A percentile compares a stretch with the other conserved stretches of the same genome.
These are phyloP conservation scores for Pittosporum tobira DNA, from an alignment of 129 eudicot species.

Conservation along the genomic window DNA sequence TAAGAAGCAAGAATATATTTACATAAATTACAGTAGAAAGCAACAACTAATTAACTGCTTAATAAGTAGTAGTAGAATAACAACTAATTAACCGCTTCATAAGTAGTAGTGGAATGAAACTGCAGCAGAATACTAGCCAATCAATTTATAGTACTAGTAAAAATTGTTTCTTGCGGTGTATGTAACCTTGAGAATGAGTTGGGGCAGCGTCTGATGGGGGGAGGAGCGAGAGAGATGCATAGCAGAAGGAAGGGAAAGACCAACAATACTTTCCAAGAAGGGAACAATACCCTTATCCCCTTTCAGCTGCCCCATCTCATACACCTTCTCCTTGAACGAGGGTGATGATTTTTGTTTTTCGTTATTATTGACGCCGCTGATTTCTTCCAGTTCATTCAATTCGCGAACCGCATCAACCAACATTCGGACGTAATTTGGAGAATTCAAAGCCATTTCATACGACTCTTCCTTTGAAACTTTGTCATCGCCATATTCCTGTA, in stretches of 20 bases:
- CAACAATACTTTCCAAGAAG: conserved; percentile 54
- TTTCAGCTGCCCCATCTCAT: conserved; percentile 51
- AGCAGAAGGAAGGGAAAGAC: conserved; percentile 56
- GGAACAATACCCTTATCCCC: conserved; percentile 80
- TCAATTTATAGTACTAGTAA: too few species aligned
- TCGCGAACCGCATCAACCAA: conserved; percentile 55
- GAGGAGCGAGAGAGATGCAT: conserved; percentile 54
- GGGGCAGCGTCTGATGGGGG: conserved; percentile 31
- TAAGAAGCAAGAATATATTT: neutral
- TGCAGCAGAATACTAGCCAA: too few species aligned
- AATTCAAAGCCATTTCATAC: conserved; percentile 34
- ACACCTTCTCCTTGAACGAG: conserved; percentile 47
- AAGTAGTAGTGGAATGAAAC: too few species aligned
- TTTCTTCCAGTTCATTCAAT: conserved; percentile 37
- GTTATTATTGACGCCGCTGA: neutral
- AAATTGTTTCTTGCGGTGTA: too few species aligned
- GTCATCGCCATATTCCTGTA: conserved; percentile 26
- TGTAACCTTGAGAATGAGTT: conserved; percentile 49
- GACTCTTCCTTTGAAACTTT: conserved; percentile 38
- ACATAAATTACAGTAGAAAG: neutral
- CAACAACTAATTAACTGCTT: too few species aligned
- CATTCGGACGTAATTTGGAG: conserved; percentile 52
- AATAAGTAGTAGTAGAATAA: too few species aligned
- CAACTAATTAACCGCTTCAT: too few species aligned
- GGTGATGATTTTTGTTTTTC: neutral